Conservation (phyloP, 1,284 basidiomycete genomes). For the Pseudomicrostroma phylloplanum region DNA sequence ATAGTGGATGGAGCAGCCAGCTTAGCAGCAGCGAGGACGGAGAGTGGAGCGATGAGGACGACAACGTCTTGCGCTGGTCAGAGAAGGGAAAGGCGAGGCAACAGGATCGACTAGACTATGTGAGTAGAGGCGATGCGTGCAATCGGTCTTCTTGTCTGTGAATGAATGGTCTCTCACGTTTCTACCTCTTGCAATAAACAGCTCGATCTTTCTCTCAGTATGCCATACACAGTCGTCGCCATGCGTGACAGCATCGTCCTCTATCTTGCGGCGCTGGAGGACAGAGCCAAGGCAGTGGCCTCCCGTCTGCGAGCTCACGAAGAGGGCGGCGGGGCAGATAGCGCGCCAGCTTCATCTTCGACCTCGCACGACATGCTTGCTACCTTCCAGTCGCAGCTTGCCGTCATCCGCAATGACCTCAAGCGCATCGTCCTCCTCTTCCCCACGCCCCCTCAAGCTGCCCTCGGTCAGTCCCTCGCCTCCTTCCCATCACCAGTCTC, state of each 20-base stretch:
- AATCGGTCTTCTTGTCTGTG: too few species aligned
- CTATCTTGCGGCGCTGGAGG: constrained; percentile 1
- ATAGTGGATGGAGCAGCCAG: not conserved
- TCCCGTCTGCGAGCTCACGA: not conserved
- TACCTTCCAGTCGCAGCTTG: constrained; percentile 32
- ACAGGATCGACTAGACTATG: not conserved
- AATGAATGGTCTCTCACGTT: not conserved
- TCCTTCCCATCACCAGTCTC: not conserved
- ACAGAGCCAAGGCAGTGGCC: not conserved
- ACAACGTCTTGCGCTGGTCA: not conserved
- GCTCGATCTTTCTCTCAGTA: constrained; percentile 3
- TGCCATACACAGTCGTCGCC: not conserved
- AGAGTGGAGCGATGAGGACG: not conserved
- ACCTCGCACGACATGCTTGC: constrained; percentile 13
- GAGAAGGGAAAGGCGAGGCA: not conserved
- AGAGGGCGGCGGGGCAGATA: not conserved
- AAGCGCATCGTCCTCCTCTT: constrained; percentile 22
- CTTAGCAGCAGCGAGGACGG: not conserved
- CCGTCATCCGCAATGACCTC: constrained; percentile 33
- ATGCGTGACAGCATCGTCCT: not conserved
- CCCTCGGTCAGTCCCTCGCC: not conserved
- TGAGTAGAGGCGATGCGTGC: too few species aligned
- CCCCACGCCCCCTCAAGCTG: constrained; percentile 8
- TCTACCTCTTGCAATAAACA: not conserved
- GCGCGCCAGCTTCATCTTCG: not conserved